Evolutionary conservation across 352 stramenopile species (phyloP).

Genomic region (Phytophthora pluvialis): DNA sequence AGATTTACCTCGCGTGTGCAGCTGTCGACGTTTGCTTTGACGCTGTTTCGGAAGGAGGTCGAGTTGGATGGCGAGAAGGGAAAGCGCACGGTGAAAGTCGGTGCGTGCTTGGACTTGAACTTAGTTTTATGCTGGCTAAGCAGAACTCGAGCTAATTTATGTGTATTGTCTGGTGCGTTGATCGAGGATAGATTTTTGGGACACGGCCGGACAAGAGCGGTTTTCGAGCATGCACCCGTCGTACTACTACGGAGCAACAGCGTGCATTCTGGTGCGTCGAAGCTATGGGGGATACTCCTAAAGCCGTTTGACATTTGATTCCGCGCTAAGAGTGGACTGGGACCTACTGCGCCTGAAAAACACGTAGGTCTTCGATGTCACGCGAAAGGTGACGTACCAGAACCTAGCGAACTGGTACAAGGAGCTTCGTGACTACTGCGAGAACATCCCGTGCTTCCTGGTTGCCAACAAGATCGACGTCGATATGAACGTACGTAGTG

Average conservation of each 20-base stretch:
- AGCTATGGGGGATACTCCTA: not conserved
- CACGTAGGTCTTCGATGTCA: conserved; percentile 93
- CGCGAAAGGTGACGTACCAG: conserved; percentile 95
- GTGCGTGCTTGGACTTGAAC: conserved; percentile 32
- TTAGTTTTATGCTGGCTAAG: not conserved
- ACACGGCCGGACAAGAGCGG: conserved; percentile 95
- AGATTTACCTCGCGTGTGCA: conserved; percentile 27
- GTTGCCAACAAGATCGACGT: conserved; percentile 98
- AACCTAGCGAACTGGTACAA: conserved; percentile 93
- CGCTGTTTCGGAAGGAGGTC: conserved; percentile 93
- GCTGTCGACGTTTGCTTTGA: conserved; percentile 96
- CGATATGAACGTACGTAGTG: conserved; percentile 84
- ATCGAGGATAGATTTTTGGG: conserved; percentile 91
- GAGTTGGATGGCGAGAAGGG: conserved; percentile 68
- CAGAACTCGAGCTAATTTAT: not conserved
- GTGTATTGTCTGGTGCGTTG: not conserved
- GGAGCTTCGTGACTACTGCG: conserved; percentile 93
- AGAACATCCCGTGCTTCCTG: conserved; percentile 92
- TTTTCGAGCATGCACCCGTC: conserved; percentile 96
- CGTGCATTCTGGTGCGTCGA: conserved; percentile 86
- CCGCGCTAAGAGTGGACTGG: not conserved
- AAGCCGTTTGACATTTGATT: not conserved
- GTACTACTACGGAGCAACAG: conserved; percentile 96
- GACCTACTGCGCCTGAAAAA: not conserved
- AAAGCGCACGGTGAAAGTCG: conserved; percentile 67